These are phyloP conservation scores for Ascosphaera aggregata DNA, from an alignment of 2,329 filamentous ascomycete genomes.

Conservation along the genomic window DNA sequence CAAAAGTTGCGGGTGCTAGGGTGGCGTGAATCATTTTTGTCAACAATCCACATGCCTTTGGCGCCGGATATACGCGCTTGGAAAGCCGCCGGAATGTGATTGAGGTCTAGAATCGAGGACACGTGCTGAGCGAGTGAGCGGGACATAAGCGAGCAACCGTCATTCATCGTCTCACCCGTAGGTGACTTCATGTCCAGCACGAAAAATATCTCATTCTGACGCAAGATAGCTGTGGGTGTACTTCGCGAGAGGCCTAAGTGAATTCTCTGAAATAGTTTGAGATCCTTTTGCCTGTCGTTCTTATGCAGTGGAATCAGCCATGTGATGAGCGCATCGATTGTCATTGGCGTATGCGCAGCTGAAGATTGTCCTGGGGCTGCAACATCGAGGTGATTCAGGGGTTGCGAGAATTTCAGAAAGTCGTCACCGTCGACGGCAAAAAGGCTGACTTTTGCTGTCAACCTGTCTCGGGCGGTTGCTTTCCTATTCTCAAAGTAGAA, in stretches of 20 bases:
- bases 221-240: conserved; percentile 15
- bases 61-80: conserved; percentile 36
- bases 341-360: conserved; percentile 15
- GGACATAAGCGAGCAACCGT: conserved; percentile 32
- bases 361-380: conserved; percentile 9
- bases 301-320: conserved; percentile 20
- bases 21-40: conserved; percentile 13
- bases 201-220: conserved; percentile 15
- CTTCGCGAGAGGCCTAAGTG: conserved; percentile 22
- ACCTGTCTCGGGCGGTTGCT: conserved; percentile 11
- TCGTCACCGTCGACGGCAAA: conserved; percentile 23
- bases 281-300: conserved; percentile 17
- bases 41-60: conserved; percentile 38
- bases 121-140: conserved; percentile 24
- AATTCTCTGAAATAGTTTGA: conserved; percentile 23
- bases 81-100: conserved; percentile 23
- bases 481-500: conserved; percentile 22
- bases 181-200: conserved; percentile 9
- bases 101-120: conserved; percentile 20
- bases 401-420: conserved; percentile 8
- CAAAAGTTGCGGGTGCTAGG: conserved; percentile 17
- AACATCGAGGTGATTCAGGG: conserved; percentile 2
- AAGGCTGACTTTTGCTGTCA: conserved; percentile 15
- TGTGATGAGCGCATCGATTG: conserved; percentile 16
- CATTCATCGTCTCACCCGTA: conserved; percentile 20